These are phyloP conservation scores for Phalaenopsis equestris DNA, from an alignment of 106 monocot species.

Conservation along the genomic window DNA sequence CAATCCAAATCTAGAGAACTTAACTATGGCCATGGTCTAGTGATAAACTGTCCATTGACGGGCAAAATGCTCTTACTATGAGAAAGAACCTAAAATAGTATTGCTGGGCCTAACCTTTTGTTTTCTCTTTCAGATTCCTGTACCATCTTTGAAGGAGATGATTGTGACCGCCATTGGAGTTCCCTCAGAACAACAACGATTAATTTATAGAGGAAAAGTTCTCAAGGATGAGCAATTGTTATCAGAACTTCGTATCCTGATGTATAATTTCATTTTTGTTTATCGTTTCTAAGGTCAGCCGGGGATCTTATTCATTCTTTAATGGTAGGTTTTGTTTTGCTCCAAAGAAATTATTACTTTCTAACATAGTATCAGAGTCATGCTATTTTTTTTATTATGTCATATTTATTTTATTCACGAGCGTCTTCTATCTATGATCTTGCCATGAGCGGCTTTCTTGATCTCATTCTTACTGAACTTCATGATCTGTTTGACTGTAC, in stretches of 20 bases:
- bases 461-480: too few species aligned
- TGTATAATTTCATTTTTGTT: not conserved
- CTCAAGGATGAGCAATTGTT: conserved; percentile 78
- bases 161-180: conserved; percentile 47
- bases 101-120: too few species aligned
- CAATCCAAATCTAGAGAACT: too few species aligned
- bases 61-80: too few species aligned
- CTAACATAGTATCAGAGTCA: not conserved
- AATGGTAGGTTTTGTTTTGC: not conserved
- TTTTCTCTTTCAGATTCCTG: conserved; percentile 40
- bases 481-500: too few species aligned
- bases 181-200: conserved; percentile 68
- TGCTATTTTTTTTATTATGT: too few species aligned
- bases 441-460: too few species aligned
- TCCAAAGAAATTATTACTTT: not conserved
- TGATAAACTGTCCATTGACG: too few species aligned
- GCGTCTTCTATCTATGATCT: too few species aligned
- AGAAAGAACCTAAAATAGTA: too few species aligned
- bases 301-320: not conserved
- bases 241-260: conserved; percentile 90
- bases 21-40: too few species aligned
- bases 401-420: too few species aligned
- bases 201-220: conserved; percentile 88
- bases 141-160: conserved; percentile 58
- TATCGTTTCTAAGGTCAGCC: not conserved